Conservation (phyloP, 1,284 basidiomycete species). For the Apiotrichum laibachii region DNA sequence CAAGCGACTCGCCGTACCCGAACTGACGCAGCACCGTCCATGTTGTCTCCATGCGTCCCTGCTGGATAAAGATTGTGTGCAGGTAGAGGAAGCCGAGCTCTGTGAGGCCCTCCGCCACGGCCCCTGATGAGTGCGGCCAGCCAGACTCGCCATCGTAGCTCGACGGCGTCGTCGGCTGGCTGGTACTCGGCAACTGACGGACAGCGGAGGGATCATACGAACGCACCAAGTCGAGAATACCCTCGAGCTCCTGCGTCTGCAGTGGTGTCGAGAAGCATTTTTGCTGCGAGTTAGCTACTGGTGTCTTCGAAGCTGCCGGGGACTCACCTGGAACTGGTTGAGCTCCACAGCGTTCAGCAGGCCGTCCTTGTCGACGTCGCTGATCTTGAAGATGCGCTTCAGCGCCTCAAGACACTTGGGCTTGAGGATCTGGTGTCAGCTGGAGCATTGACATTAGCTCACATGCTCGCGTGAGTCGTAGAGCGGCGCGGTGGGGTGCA, state of each 20-base stretch:
- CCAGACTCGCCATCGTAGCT: conserved; percentile 7
- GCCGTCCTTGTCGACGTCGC: conserved; percentile 92
- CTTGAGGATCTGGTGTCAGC: conserved; percentile 59
- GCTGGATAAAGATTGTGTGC: conserved; percentile 95
- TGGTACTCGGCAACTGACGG: conserved; percentile 30
- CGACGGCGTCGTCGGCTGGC: conserved; percentile 8
- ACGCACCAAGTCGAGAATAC: conserved; percentile 80
- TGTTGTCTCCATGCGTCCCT: conserved; percentile 92
- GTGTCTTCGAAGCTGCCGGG: too few species aligned
- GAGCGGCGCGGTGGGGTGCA: conserved; percentile 93
- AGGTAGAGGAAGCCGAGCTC: conserved; percentile 92
- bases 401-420: conserved; percentile 86
- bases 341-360: conserved; percentile 84
- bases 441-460: conserved; percentile 3
- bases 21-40: conserved; percentile 95
- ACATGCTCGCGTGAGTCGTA: conserved; percentile 97
- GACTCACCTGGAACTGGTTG: conserved; percentile 87
- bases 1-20: conserved; percentile 92
- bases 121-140: conserved; percentile 3
- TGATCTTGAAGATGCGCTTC: conserved; percentile 91
- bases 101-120: conserved; percentile 65
- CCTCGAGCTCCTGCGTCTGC: conserved; percentile 87
- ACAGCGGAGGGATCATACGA: conserved; percentile 58
- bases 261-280: conserved; percentile 94
- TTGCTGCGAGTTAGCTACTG: conserved; percentile 55